Percentiles rank a stretch among this genome's conserved stretches.
Evolutionary conservation across 805 yeast species (phyloP).

Genomic region (Starmera dryadoides): DNA sequence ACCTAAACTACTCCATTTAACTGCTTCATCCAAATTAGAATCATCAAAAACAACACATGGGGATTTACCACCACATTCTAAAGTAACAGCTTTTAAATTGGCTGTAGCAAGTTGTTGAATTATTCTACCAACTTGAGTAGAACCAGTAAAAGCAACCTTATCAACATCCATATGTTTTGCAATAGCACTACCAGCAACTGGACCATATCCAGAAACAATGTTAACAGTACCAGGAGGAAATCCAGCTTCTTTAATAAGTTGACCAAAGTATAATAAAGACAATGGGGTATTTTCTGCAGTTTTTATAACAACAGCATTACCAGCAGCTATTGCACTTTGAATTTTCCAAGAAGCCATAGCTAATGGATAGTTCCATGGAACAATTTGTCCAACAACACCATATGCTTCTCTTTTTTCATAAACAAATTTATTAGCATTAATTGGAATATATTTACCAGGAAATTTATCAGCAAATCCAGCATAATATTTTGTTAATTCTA

Average conservation of each 20-base stretch:
- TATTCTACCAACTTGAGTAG: constrained; percentile 54
- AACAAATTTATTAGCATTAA: constrained; percentile 42
- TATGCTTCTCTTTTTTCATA: constrained; percentile 56
- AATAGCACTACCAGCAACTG: constrained; percentile 51
- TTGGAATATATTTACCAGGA: constrained; percentile 37
- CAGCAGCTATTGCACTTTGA: constrained; percentile 63
- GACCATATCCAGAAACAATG: constrained; percentile 56
- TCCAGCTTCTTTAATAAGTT: constrained; percentile 49
- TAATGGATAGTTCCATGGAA: constrained; percentile 70
- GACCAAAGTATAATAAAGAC: constrained; percentile 49
- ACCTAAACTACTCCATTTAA: constrained; percentile 59
- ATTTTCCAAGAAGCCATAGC: constrained; percentile 63
- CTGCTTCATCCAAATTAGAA: constrained; percentile 42
- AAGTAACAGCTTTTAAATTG: constrained; percentile 57
- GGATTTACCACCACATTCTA: constrained; percentile 66
- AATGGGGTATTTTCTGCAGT: constrained; percentile 63
- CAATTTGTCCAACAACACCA: constrained; percentile 66
- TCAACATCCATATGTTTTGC: constrained; percentile 49
- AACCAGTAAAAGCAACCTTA: constrained; percentile 64
- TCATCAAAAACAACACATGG: constrained; percentile 59
- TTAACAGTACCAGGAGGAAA: constrained; percentile 60
- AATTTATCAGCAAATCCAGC: constrained; percentile 51
- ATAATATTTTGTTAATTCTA: constrained; percentile 39
- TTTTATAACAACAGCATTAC: constrained; percentile 56
- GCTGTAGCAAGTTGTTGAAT: constrained; percentile 57